Evolutionary conservation across 208 protist species (phyloP).

Genomic region (Leptomonas pyrrhocoris): DNA sequence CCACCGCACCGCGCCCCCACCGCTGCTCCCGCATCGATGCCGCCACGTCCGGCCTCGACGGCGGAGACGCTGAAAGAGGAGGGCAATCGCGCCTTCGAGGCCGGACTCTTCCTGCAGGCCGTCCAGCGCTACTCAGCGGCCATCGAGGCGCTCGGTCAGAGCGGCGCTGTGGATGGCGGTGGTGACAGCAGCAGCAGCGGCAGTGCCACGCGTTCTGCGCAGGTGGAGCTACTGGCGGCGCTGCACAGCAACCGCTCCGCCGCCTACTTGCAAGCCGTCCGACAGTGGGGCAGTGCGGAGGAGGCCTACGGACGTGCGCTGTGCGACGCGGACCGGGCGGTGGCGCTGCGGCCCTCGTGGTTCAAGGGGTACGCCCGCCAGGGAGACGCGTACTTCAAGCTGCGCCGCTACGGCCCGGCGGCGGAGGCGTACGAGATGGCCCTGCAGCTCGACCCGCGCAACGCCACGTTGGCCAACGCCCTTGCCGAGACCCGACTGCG

Average conservation of each 20-base stretch:
- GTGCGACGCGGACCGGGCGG: slow-evolving; percentile 86
- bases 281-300: slow-evolving; percentile 47
- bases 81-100: slow-evolving; percentile 93
- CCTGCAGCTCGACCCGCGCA: slow-evolving; percentile 80
- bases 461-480: slow-evolving; percentile 62
- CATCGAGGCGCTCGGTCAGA: slow-evolving; percentile 50
- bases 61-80: slow-evolving; percentile 72
- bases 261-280: slow-evolving; percentile 74
- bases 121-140: slow-evolving; percentile 83
- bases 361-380: slow-evolving; percentile 94
- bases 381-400: slow-evolving; percentile 86
- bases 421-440: slow-evolving; percentile 89
- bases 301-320: slow-evolving; percentile 78
- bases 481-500: slow-evolving; percentile 57
- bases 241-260: slow-evolving; percentile 95
- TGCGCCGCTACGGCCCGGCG: slow-evolving; percentile 87
- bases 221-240: slow-evolving; percentile 61
- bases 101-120: slow-evolving; percentile 76
- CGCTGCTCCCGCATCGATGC: slow-evolving; percentile 14
- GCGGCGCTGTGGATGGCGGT: not conserved
- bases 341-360: slow-evolving; percentile 90
- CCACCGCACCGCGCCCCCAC: slow-evolving; percentile 1
- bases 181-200: too few relatives aligned
- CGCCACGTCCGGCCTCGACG: slow-evolving; percentile 8
- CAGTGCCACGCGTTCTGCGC: not conserved